Base-by-base conservation (phyloP, 805 yeast genomes). In the Brettanomyces nanus region DNA sequence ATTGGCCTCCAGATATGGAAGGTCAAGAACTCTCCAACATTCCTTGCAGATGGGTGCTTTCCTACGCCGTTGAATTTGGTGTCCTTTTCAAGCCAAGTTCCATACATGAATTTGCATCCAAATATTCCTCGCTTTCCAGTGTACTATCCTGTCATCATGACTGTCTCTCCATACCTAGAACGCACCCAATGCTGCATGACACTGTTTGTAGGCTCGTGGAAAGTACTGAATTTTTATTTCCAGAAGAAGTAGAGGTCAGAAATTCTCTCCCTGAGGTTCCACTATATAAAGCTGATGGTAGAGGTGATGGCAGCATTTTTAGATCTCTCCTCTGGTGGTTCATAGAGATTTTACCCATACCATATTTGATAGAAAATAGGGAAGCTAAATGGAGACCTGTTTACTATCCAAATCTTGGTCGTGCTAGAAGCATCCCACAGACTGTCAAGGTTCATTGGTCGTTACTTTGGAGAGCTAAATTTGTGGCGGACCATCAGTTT, bases 41-140 rank as follows among this genome's bases (percentile, higher is more conserved):
- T 13, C 60, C 85, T 0, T 56, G 80, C 19, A 62, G 79, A 42
- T 80, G 85, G 85, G 73, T 80, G 53, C 41, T 79, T 10, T 58
- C 69, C 4, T 75, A 73, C 49, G 75, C 82, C 0, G 48, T 70
- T 6, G 64, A 62, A 36, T 58, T 61, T 46, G 83, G 82, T 0
- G 68, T 77, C 3, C 26, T 36, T 10, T 75, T 77, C 47, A 66
- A 68, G 36, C 51, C 46, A 9, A 62, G 60, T 1, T 49, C 68
- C 6, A 42, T 77, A 1, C 53, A 53, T 22, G 65, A 62, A 28
- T 73, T 73, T 47, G 53, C 66, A 5, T 37, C 39, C 4, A 58
- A 61, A 22, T 64, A 65, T 40, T 62, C 75, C 0, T 52, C 68
- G 1, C 33, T 56, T 9, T 63, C 60, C 23, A 63, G 75, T 28